phyloP scores from a whole-genome alignment of 495 filamentous ascomycete species.

The Trichocladium uniseriatum region DNA sequence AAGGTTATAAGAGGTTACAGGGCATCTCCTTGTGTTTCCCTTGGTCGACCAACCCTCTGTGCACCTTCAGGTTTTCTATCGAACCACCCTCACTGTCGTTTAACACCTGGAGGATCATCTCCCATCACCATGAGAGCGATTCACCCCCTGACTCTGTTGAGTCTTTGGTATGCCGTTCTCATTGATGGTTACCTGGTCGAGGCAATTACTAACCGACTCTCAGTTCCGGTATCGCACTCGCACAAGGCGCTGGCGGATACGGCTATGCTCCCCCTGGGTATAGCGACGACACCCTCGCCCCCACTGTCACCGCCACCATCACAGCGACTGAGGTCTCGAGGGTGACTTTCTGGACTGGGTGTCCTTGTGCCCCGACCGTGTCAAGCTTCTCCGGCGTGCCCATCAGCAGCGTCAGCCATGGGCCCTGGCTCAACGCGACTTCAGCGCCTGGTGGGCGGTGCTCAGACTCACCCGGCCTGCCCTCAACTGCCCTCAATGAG shows the following conservation, averaged over 20 bases:
- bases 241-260: neutral
- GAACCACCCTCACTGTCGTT: neutral
- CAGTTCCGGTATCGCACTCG: neutral
- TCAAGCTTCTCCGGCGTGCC: neutral
- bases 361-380: neutral
- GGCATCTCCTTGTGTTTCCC: too few relatives aligned
- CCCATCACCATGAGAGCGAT: neutral
- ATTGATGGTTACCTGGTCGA: too few relatives aligned
- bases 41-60: too few relatives aligned
- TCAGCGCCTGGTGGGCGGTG: neutral
- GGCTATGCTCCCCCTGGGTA: neutral
- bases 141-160: conserved; percentile 8
- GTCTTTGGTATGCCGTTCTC: conserved; percentile 1
- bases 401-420: neutral
- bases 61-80: neutral
- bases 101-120: neutral
- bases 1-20: conserved; percentile 5
- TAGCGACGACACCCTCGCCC: neutral
- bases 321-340: neutral
- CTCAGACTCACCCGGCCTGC: neutral
- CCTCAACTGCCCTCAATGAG: neutral
- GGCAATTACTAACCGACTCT: neutral
- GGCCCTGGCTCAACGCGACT: conserved; percentile 7
- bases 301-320: neutral
- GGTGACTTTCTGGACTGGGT: conserved; percentile 7